Conservation (phyloP, 208 protist species). For the Crithidia bombi region DNA sequence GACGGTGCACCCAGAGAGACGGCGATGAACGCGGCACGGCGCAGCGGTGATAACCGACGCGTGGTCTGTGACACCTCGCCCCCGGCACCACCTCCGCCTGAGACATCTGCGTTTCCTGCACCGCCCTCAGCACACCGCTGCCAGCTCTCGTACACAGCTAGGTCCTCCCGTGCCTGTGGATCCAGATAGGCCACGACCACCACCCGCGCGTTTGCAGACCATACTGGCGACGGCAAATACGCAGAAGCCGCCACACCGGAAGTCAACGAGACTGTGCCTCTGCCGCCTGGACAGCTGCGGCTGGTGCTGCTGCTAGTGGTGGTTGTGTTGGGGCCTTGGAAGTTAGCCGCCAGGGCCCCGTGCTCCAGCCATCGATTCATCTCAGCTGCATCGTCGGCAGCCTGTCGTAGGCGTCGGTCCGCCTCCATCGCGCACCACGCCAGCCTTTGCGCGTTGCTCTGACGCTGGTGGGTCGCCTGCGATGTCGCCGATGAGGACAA, state of each 20-base stretch:
- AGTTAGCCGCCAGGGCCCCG: conserved; percentile 6
- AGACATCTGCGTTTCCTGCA: too few relatives aligned
- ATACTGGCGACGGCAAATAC: not conserved
- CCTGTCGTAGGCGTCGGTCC: conserved; percentile 36
- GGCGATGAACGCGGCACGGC: conserved; percentile 11
- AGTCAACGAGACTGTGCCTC: not conserved
- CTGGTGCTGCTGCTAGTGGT: not conserved
- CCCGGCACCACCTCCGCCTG: too few relatives aligned
- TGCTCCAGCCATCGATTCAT: conserved; percentile 29
- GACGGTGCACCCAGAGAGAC: conserved; percentile 35
- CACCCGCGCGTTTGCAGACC: conserved; percentile 9
- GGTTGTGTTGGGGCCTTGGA: too few relatives aligned
- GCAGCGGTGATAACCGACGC: conserved; percentile 30
- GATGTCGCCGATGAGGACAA: not conserved
- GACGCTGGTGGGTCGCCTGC: too few relatives aligned
- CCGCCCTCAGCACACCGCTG: conserved; percentile 42
- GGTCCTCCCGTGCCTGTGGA: conserved; percentile 36
- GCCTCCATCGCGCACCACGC: conserved; percentile 36
- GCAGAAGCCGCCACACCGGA: too few relatives aligned
- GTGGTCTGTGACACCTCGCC: conserved; percentile 4
- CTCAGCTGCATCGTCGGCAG: conserved; percentile 30
- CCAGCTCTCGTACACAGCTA: conserved; percentile 45
- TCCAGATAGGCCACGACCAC: conserved; percentile 37
- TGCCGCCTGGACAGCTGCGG: not conserved
- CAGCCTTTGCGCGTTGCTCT: conserved; percentile 17